phyloP scores from a whole-genome alignment of 2,329 filamentous ascomycete genomes.

The Zasmidium citrigriseum region DNA sequence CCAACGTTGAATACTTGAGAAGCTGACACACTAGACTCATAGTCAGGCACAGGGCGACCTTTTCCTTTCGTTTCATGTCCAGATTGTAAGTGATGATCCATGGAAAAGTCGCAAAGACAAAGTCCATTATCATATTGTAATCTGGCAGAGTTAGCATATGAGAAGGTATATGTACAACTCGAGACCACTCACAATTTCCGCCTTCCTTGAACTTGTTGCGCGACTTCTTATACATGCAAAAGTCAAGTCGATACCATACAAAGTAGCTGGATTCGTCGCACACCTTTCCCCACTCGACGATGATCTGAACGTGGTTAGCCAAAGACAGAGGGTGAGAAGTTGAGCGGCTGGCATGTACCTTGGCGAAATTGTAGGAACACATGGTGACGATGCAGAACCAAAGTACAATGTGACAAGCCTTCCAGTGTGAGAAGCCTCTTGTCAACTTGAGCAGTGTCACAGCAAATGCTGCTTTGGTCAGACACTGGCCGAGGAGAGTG shows the following conservation, averaged over 20 bases:
- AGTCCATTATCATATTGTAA: constrained; percentile 58
- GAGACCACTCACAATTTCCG: constrained; percentile 48
- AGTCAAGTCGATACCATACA: constrained; percentile 50
- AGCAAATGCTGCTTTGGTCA: constrained; percentile 43
- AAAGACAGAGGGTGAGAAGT: not conserved
- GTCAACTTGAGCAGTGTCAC: constrained; percentile 46
- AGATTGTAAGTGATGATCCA: constrained; percentile 53
- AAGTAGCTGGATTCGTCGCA: constrained; percentile 47
- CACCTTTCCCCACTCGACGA: constrained; percentile 54
- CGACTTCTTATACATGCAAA: constrained; percentile 45
- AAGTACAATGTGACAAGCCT: constrained; percentile 34
- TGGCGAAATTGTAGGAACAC: constrained; percentile 51
- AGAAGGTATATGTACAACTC: too few relatives aligned
- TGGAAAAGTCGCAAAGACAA: constrained; percentile 52
- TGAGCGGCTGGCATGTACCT: constrained; percentile 35
- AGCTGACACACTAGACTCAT: constrained; percentile 45
- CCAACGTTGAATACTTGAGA: not conserved
- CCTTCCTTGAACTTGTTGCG: constrained; percentile 51
- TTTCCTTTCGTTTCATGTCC: constrained; percentile 52
- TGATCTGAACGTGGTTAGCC: constrained; percentile 24
- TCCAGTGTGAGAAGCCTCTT: constrained; percentile 33
- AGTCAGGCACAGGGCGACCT: constrained; percentile 52
- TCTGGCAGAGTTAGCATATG: constrained; percentile 37
- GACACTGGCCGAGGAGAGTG: constrained; percentile 40
- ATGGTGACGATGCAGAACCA: constrained; percentile 55